Base-by-base conservation (phyloP, 1,284 basidiomycete genomes). In the Trichosporon ovoides region DNA sequence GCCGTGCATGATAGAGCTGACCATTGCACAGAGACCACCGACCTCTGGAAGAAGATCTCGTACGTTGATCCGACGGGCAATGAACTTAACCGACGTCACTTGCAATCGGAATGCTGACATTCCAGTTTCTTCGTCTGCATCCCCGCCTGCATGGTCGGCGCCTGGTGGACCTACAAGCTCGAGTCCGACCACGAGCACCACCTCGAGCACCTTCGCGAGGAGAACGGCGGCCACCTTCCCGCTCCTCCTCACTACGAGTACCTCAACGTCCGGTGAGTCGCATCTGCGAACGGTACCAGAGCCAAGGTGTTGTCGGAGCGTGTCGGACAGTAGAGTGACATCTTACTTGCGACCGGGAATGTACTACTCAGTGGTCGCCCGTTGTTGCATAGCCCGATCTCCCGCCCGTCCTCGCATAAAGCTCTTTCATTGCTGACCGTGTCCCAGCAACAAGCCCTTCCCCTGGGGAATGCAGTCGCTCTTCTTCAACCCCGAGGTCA, bases 381-480 rank as follows among this genome's bases (percentile, higher is more conserved):
- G 33, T 20, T 35, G 24, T 31, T 14, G n/a, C 48, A 10, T 31
- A 14, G 5, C 28, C 5, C 1, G 3, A 4, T 24, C 1, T n/a
- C 16, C 10, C 13, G 18, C 19, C 35, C 19, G 19, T 12, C 22
- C 18, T 50, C 46, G 19, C 54, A 31, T 31, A 46, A 38, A 7
- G 9, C 18, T 38, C 4, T 28, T 18, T 43, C 6, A 22, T 33
- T n/a, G 16, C 24, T 11, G 31, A n/a, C 14, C 7, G 28, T 16
- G 3, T 19, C 12, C 10, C 57, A 62, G 63, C 61, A 56, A 31
- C 54, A 59, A 66, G 65, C 68, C 68, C 58, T 72, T 68, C 69
- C 71, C 72, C 46, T 76, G 74, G 74, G 74, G 74, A 58, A 73
- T 66, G 61, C 70, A 76, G 64, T 61, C 70, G 56, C 68, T 73